These are phyloP conservation scores for Lepiota venenata DNA, from an alignment of 768 basidiomycete genomes.

Conservation along the genomic window DNA sequence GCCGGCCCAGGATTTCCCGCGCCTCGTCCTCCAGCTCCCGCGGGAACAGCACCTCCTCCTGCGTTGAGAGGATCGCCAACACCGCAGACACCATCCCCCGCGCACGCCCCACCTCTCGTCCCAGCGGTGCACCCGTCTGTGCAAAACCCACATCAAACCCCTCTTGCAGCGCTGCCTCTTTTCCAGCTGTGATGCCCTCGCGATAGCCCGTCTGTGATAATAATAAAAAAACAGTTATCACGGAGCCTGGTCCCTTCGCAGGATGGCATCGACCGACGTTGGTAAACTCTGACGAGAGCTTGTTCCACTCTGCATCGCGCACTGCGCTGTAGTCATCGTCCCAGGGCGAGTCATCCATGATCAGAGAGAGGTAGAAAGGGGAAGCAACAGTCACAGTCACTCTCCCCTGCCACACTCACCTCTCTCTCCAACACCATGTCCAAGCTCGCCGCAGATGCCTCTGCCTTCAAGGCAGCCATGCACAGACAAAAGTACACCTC, in stretches of 20 bases:
- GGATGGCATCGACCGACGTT: slow-evolving; percentile 42
- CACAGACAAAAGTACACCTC: slow-evolving; percentile 67
- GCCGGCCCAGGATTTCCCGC: slow-evolving; percentile 48
- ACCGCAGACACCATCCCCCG: slow-evolving; percentile 71
- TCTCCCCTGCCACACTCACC: not conserved
- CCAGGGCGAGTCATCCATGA: slow-evolving; percentile 52
- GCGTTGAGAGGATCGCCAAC: slow-evolving; percentile 47
- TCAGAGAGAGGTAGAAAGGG: not conserved
- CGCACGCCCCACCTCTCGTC: slow-evolving; percentile 72
- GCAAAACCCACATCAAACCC: slow-evolving; percentile 91
- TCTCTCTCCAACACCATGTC: slow-evolving; percentile 45
- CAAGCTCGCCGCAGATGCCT: slow-evolving; percentile 63
- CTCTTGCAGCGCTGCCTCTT: slow-evolving; percentile 80
- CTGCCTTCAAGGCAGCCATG: slow-evolving; percentile 64
- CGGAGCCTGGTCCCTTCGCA: not conserved
- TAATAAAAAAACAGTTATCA: not conserved
- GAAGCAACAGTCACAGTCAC: slow-evolving; percentile 1
- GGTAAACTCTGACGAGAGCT: slow-evolving; percentile 64
- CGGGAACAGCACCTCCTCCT: not conserved
- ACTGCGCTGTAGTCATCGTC: slow-evolving; percentile 37
- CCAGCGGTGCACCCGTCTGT: slow-evolving; percentile 64
- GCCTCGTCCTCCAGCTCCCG: slow-evolving; percentile 38
- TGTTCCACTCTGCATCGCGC: slow-evolving; percentile 62
- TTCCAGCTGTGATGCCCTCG: slow-evolving; percentile 94
- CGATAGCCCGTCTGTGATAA: slow-evolving; percentile 79